phyloP scores from a whole-genome alignment of 2,329 filamentous ascomycete species.

The Colletotrichum sidae region DNA sequence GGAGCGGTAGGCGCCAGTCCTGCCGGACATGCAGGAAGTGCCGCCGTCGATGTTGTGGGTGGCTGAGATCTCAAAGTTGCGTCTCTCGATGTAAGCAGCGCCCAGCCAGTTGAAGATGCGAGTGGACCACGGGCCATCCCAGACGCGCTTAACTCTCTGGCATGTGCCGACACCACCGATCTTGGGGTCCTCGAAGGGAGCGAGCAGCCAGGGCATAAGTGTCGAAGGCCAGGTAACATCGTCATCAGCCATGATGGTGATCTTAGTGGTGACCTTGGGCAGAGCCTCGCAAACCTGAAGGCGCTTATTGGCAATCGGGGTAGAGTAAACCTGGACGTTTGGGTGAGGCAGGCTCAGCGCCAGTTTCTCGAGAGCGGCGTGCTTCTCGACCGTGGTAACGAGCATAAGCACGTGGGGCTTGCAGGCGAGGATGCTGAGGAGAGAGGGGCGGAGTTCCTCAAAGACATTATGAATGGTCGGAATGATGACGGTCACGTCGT shows the following conservation, averaged over 20 bases:
- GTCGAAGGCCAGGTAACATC: conserved; percentile 93
- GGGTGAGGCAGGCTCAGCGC: conserved; percentile 69
- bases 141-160: conserved; percentile 82
- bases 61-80: conserved; percentile 97
- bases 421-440: conserved; percentile 80
- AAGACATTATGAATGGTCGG: conserved; percentile 91
- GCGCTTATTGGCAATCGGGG: conserved; percentile 92
- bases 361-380: conserved; percentile 75
- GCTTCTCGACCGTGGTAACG: conserved; percentile 87
- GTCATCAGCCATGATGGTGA: conserved; percentile 95
- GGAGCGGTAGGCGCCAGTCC: conserved; percentile 91
- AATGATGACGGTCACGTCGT: conserved; percentile 94
- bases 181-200: conserved; percentile 85
- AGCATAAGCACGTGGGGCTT: conserved; percentile 80
- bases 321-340: conserved; percentile 79
- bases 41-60: conserved; percentile 96
- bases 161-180: conserved; percentile 95
- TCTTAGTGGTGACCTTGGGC: conserved; percentile 82
- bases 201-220: conserved; percentile 90
- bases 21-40: conserved; percentile 95
- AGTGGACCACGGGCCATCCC: conserved; percentile 67
- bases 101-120: conserved; percentile 90
- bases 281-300: conserved; percentile 93
- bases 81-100: conserved; percentile 89
- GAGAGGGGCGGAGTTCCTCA: conserved; percentile 83